Evolutionary conservation across 495 filamentous ascomycete species (phyloP), one percentile per base, ranked within the genome.

Genomic region (Friedmanniomyces endolithicus): DNA sequence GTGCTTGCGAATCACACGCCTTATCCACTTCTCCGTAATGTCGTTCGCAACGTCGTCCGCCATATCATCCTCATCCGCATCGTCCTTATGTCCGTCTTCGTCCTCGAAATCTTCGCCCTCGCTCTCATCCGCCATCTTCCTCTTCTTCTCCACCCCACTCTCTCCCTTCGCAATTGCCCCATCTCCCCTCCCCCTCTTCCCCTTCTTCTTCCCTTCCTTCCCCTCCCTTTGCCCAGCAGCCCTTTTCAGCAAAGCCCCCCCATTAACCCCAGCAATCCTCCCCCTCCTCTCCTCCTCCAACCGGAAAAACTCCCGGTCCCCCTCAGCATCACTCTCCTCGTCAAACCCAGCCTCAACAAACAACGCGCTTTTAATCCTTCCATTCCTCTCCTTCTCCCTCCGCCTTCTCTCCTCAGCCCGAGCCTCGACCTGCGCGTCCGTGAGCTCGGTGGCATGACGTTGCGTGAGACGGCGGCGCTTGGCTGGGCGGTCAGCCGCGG

Each of bases 341-440:
- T 92, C 88, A 57, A 82, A 86, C 34, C 80, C 78, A 57, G 83
- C n/a, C n/a, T n/a, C 75, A 34, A 98, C 84, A 66, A 80, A 94
- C 37, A 90, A 68, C 19, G 80, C 79, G 64, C 84, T 89, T 74
- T 95, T 96, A 67, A 94, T 86, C 65, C 84, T 84, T 19, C 72
- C 72, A 53, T 77, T 73, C 65, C 86, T 74, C 54, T 73, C 70
- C n/a, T 61, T 55, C 50, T 72, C 64, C 58, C 67, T 61, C 37
- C 58, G 64, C 62, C 60, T 46, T 43, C 40, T 50, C 55, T 64
- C 67, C 29, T 55, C 59, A 53, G 78, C 75, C 31, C 72, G 69
- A 50, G 75, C 73, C 16, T 77, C 63, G n/a, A 53, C 54, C 55
- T 72, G 63, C 22, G 74, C 74, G 16, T 72, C 74, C 17, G 67